These are phyloP conservation scores for Ogataea sp. DNA, from an alignment of 805 yeast species.

Conservation along the genomic window DNA sequence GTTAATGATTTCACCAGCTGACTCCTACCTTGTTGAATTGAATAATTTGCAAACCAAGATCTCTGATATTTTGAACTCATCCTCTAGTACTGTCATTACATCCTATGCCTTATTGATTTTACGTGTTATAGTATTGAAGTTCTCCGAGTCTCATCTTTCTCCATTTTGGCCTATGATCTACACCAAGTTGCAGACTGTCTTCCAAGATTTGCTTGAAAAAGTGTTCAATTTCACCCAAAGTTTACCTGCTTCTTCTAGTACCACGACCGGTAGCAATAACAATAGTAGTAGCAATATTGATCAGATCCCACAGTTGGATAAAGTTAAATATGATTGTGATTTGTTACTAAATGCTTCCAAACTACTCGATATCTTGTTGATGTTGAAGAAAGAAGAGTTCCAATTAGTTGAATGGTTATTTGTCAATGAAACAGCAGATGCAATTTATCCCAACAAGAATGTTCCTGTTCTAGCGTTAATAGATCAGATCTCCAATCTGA, in stretches of 20 bases:
- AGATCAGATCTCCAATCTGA: slow-evolving; percentile 23
- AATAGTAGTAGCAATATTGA: slow-evolving; percentile 14
- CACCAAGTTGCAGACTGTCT: slow-evolving; percentile 49
- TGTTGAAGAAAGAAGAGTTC: slow-evolving; percentile 69
- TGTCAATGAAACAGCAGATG: slow-evolving; percentile 46
- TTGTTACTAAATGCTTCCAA: slow-evolving; percentile 59
- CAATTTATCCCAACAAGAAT: slow-evolving; percentile 17
- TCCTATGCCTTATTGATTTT: slow-evolving; percentile 47
- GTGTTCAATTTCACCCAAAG: slow-evolving; percentile 7
- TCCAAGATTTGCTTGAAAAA: slow-evolving; percentile 28
- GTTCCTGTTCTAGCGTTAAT: slow-evolving; percentile 29
- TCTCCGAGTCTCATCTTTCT: slow-evolving; percentile 53
- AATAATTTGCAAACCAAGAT: slow-evolving; percentile 34
- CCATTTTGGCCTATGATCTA: slow-evolving; percentile 65
- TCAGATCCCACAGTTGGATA: slow-evolving; percentile 3
- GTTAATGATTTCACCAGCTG: slow-evolving; percentile 52
- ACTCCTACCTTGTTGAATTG: slow-evolving; percentile 42
- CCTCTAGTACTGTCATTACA: slow-evolving; percentile 25
- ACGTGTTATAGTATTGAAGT: slow-evolving; percentile 56
- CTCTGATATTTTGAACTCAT: slow-evolving; percentile 20
- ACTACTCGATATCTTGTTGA: slow-evolving; percentile 64
- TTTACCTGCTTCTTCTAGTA: background rate
- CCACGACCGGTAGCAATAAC: slow-evolving; percentile 9
- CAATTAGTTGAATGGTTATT: slow-evolving; percentile 80
- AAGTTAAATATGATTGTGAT: slow-evolving; percentile 29